These are phyloP conservation scores for Saccharum spontaneum DNA, from an alignment of 176 grass and related monocot species.

Conservation along the genomic window DNA sequence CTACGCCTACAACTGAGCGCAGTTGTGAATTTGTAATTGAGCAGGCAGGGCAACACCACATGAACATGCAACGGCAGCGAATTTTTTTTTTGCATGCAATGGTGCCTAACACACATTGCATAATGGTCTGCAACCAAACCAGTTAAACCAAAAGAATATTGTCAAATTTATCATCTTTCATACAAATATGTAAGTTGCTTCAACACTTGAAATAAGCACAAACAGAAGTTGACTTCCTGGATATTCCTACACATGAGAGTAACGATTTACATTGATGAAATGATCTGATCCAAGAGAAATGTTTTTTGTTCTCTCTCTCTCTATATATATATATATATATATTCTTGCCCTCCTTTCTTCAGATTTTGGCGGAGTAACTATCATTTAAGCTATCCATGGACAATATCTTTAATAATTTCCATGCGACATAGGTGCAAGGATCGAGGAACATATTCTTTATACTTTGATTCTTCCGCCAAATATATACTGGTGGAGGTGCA, in stretches of 20 bases:
- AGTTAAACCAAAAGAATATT: neutral
- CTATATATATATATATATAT: neutral
- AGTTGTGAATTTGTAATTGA: constrained; percentile 14
- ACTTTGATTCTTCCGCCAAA: constrained; percentile 48
- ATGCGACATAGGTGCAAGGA: constrained; percentile 28
- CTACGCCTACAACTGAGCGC: neutral
- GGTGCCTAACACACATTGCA: neutral
- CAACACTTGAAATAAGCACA: constrained; percentile 10
- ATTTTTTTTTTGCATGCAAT: neutral
- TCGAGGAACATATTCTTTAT: constrained; percentile 39
- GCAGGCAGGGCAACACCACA: constrained; percentile 4
- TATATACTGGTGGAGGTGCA: constrained; percentile 53
- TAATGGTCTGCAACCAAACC: neutral
- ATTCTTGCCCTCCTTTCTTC: neutral
- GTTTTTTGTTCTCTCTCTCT: neutral
- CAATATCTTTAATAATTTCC: constrained; percentile 40
- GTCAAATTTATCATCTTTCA: constrained; percentile 4
- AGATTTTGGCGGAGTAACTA: neutral
- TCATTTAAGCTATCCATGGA: constrained; percentile 20
- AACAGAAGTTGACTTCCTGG: neutral
- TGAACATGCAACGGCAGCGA: neutral
- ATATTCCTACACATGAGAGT: constrained; percentile 7
- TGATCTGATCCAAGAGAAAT: constrained; percentile 2
- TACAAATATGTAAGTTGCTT: constrained; percentile 12
- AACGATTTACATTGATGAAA: neutral